Evolutionary conservation across 306 rosid species (phyloP).

Genomic region (Cucurbita ficifolia): DNA sequence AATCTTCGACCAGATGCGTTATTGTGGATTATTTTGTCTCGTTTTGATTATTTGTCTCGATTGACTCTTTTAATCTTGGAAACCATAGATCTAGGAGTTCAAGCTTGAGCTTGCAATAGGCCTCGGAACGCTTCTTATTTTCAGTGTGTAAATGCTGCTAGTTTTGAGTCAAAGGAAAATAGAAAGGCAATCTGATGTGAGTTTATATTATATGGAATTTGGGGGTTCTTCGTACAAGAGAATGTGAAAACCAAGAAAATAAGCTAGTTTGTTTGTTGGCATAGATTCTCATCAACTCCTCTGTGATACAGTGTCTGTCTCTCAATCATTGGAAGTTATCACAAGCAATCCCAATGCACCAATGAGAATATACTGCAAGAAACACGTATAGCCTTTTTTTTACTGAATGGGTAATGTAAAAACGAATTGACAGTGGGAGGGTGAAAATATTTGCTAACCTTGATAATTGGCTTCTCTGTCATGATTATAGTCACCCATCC

Average conservation of each 20-base stretch:
- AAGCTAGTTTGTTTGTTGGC: background rate
- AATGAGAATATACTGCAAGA: constrained; percentile 51
- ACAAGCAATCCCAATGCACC: constrained; percentile 75
- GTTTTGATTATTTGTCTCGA: background rate
- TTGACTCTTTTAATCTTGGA: background rate
- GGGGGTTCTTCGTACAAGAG: background rate
- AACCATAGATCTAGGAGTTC: background rate
- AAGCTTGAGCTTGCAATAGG: no score
- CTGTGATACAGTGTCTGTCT: background rate
- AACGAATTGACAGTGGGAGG: background rate
- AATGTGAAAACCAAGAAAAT: background rate
- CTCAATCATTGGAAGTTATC: constrained; percentile 57
- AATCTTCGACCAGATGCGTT: background rate
- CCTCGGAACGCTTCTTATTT: background rate
- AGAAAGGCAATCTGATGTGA: background rate
- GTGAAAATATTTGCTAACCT: constrained; percentile 24
- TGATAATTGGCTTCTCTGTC: constrained; percentile 84
- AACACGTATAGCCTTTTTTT: background rate
- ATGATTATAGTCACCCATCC: constrained; percentile 93
- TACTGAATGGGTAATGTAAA: no score
- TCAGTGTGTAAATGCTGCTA: no score
- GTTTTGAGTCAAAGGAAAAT: background rate
- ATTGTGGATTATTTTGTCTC: no score
- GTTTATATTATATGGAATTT: background rate
- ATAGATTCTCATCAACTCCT: background rate